Conservation (phyloP, 83 land plant species). For the Picea abies region DNA sequence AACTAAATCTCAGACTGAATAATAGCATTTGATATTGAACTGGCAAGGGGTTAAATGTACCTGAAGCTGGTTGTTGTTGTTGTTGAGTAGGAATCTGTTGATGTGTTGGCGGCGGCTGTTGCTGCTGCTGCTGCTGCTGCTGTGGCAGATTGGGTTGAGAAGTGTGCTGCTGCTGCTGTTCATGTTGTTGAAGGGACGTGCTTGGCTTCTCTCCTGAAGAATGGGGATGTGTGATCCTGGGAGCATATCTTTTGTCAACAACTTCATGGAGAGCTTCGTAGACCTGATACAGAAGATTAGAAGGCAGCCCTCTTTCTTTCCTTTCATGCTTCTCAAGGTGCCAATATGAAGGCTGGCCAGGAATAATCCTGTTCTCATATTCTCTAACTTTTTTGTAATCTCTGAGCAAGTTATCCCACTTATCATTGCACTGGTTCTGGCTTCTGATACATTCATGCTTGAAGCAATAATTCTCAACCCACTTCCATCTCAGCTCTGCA, state of each 20-base stretch:
- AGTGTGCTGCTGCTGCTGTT: slow-evolving; percentile 15
- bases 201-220: background rate
- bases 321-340: slow-evolving; percentile 61
- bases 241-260: slow-evolving; percentile 33
- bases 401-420: slow-evolving; percentile 73
- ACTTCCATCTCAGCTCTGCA: slow-evolving; percentile 72
- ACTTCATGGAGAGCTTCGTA: slow-evolving; percentile 53
- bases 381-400: slow-evolving; percentile 75
- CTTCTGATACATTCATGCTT: slow-evolving; percentile 52
- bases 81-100: slow-evolving; percentile 6
- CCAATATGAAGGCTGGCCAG: slow-evolving; percentile 42
- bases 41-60: background rate
- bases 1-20: background rate
- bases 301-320: slow-evolving; percentile 50
- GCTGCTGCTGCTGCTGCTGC: slow-evolving; percentile 6
- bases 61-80: slow-evolving; percentile 7
- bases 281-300: slow-evolving; percentile 46
- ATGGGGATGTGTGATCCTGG: background rate
- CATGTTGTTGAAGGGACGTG: slow-evolving; percentile 5
- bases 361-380: slow-evolving; percentile 32
- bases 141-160: slow-evolving; percentile 23
- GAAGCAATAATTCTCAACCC: slow-evolving; percentile 79
- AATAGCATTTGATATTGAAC: background rate
- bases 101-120: slow-evolving; percentile 8
- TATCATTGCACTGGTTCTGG: slow-evolving; percentile 83